Evolutionary conservation across 169 alveolate genomes (phyloP).

Genomic region (Plasmodium ovale): DNA sequence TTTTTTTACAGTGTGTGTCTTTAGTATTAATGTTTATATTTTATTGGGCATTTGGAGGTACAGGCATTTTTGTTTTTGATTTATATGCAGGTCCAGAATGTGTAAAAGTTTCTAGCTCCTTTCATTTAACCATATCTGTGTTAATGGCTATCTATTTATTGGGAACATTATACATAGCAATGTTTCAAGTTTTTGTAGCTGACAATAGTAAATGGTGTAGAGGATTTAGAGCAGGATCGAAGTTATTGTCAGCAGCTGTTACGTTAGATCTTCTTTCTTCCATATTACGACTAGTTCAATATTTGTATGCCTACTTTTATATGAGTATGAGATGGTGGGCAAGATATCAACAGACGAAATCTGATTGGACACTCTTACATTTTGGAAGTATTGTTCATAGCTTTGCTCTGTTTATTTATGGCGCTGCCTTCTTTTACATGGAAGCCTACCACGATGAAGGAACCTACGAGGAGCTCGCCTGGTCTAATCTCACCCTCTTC

Average conservation of each 20-base stretch:
- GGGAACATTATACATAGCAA: conserved; percentile 87
- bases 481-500: conserved; percentile 88
- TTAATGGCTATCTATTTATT: conserved; percentile 86
- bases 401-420: conserved; percentile 87
- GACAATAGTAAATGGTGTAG: conserved; percentile 90
- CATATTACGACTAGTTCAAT: conserved; percentile 86
- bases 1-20: conserved; percentile 84
- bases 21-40: conserved; percentile 87
- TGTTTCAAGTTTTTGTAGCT: conserved; percentile 90
- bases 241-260: conserved; percentile 88
- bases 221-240: conserved; percentile 91
- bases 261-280: conserved; percentile 86
- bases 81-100: conserved; percentile 89
- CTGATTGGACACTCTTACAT: conserved; percentile 90
- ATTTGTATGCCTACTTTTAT: conserved; percentile 86
- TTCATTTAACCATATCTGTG: conserved; percentile 86
- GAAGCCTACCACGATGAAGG: conserved; percentile 92
- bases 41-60: conserved; percentile 90
- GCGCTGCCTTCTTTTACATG: conserved; percentile 88
- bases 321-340: conserved; percentile 92
- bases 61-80: conserved; percentile 88
- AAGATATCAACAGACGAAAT: conserved; percentile 88
- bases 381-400: conserved; percentile 88
- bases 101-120: conserved; percentile 85
- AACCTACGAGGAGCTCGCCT: conserved; percentile 89